These are phyloP conservation scores for Neurospora sp. DNA, from an alignment of 495 filamentous ascomycete genomes.

Conservation along the genomic window DNA sequence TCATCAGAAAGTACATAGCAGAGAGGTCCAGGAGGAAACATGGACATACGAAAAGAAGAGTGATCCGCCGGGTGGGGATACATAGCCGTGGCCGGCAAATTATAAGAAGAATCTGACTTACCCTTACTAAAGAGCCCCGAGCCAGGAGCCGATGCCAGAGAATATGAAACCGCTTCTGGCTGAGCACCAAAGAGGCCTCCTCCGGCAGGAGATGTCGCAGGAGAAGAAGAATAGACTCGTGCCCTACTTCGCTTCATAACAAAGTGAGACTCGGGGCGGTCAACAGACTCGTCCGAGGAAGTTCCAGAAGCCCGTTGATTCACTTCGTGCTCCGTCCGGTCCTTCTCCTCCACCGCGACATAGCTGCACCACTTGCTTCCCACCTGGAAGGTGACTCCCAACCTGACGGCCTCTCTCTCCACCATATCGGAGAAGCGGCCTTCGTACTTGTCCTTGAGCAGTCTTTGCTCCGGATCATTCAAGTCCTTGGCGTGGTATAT, in stretches of 20 bases:
- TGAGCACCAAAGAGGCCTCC: background rate
- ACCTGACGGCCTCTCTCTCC: slow-evolving; percentile 49
- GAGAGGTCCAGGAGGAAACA: background rate
- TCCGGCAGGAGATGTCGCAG: background rate
- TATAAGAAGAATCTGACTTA: background rate
- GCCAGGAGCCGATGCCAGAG: background rate
- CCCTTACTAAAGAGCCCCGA: background rate
- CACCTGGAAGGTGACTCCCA: slow-evolving; percentile 56
- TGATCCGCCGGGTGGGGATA: background rate
- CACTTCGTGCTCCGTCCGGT: background rate
- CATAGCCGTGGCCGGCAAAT: background rate
- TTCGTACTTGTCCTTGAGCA: slow-evolving; percentile 38
- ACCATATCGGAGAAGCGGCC: slow-evolving; percentile 44
- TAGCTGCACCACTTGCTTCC: slow-evolving; percentile 62
- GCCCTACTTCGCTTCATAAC: too few species aligned
- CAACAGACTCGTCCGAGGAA: too few species aligned
- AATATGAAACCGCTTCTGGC: background rate
- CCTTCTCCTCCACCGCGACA: slow-evolving; percentile 48
- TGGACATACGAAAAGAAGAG: background rate
- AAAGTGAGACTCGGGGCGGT: too few species aligned
- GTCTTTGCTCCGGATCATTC: slow-evolving; percentile 23
- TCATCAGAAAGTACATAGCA: background rate
- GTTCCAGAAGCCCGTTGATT: background rate
- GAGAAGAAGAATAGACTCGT: background rate
- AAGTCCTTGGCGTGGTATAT: slow-evolving; percentile 39